Percentiles rank a stretch among this genome's conserved stretches.
Evolutionary conservation across 2,329 filamentous ascomycete genomes (phyloP).

Genomic region (Alternaria sp.): DNA sequence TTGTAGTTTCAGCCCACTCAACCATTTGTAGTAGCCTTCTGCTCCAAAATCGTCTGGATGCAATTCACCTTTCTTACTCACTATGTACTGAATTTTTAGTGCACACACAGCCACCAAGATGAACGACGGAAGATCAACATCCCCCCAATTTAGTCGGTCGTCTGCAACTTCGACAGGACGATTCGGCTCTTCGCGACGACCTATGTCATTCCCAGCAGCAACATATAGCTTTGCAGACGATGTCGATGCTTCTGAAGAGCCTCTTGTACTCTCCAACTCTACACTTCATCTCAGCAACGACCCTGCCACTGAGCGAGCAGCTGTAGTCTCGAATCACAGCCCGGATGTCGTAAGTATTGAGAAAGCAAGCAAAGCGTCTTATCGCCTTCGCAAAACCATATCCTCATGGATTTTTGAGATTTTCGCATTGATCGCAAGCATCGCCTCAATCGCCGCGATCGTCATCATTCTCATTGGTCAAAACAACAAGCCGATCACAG

Average conservation of each 20-base stretch:
- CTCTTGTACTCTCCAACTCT: background rate
- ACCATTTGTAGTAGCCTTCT: background rate
- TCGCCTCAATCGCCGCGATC: slow-evolving; percentile 2
- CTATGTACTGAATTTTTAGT: background rate
- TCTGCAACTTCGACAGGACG: background rate
- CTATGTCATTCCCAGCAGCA: background rate
- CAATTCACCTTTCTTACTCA: background rate
- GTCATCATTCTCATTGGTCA: slow-evolving; percentile 8
- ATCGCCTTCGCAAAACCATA: background rate
- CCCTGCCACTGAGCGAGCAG: background rate
- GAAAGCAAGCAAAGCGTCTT: background rate
- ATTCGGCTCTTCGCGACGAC: background rate
- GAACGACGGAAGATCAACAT: background rate
- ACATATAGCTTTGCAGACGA: background rate
- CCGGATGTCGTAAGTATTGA: background rate
- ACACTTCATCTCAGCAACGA: background rate
- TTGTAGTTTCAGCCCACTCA: background rate
- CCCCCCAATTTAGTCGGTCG: background rate
- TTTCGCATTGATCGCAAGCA: background rate
- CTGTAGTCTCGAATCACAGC: background rate
- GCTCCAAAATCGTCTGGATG: background rate
- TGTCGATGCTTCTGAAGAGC: background rate
- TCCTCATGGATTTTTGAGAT: slow-evolving; percentile 5
- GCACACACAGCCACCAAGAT: background rate
- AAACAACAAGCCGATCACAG: slow-evolving; percentile 3